Conservation (phyloP, 192 early-diverging fungal species). For the Cladochytrium replicatum region DNA sequence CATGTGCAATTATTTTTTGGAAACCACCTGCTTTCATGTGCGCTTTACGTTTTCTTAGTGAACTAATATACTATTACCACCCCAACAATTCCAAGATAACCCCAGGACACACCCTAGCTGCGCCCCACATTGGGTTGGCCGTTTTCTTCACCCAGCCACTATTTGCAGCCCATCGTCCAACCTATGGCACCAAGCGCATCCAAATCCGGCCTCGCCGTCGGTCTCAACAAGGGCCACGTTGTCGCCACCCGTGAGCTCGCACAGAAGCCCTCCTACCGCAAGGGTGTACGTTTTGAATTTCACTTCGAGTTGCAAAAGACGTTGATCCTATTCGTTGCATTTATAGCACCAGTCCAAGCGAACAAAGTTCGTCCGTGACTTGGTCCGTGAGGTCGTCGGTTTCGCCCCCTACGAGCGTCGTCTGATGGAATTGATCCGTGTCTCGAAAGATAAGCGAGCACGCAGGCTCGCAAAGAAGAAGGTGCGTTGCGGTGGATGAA, state of each 20-base stretch:
- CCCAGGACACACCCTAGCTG: no score
- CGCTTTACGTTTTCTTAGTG: no score
- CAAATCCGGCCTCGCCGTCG: slow-evolving; percentile 79
- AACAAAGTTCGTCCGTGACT: slow-evolving; percentile 80
- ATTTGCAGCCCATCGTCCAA: no score
- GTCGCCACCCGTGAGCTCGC: slow-evolving; percentile 61
- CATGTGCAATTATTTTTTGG: no score
- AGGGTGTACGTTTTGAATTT: slow-evolving; percentile 60
- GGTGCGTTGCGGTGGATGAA: slow-evolving; percentile 30
- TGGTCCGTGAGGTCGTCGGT: slow-evolving; percentile 95
- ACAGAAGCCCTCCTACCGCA: slow-evolving; percentile 63
- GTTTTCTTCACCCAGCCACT: no score
- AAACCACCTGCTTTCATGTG: no score
- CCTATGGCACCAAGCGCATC: no score
- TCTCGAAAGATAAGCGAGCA: slow-evolving; percentile 99
- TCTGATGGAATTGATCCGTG: slow-evolving; percentile 99
- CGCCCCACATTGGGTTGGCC: no score
- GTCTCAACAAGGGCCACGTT: slow-evolving; percentile 90
- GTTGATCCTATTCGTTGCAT: slow-evolving; percentile 2
- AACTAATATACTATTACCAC: no score
- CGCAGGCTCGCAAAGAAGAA: slow-evolving; percentile 97
- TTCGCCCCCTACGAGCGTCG: slow-evolving; percentile 98
- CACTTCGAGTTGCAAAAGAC: not conserved
- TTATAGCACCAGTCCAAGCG: slow-evolving; percentile 59
- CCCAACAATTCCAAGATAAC: no score